Conservation (phyloP, 148 eudicot species). For the Arctostaphylos glauca region DNA sequence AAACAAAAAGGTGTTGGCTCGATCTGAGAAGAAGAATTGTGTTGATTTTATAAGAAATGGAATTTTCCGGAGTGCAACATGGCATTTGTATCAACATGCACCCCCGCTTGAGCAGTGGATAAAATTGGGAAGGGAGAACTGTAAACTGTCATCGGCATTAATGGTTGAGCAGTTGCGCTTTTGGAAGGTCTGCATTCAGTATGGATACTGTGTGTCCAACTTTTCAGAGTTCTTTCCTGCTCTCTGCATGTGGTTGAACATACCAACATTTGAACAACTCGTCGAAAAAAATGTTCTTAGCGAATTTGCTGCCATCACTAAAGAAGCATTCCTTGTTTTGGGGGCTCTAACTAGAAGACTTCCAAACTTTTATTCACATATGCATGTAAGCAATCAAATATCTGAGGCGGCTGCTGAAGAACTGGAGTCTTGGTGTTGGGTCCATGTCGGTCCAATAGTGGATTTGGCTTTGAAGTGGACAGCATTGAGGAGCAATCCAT, state of each 20-base stretch:
- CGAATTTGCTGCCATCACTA: constrained; percentile 61
- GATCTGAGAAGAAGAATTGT: constrained; percentile 56
- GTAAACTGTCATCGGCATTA: constrained; percentile 64
- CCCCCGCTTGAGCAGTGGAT: constrained; percentile 65
- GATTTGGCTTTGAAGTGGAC: constrained; percentile 74
- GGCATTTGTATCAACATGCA: constrained; percentile 63
- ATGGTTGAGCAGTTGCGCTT: constrained; percentile 77
- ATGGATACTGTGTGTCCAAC: constrained; percentile 59
- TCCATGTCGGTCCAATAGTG: constrained; percentile 65
- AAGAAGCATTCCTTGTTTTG: constrained; percentile 68
- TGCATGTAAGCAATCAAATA: constrained; percentile 23
- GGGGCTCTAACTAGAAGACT: constrained; percentile 60
- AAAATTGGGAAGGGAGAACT: constrained; percentile 51
- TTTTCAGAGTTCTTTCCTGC: constrained; percentile 69
- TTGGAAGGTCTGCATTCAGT: constrained; percentile 82
- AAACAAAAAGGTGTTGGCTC: constrained; percentile 71
- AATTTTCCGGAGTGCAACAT: constrained; percentile 53
- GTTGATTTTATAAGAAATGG: constrained; percentile 52
- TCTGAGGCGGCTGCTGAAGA: constrained; percentile 31
- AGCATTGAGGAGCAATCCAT: constrained; percentile 35
- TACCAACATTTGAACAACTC: constrained; percentile 61
- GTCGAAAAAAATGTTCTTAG: constrained; percentile 41
- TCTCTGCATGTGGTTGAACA: constrained; percentile 72
- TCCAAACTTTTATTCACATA: constrained; percentile 49
- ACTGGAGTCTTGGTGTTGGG: constrained; percentile 67